Conservation (phyloP, 2,329 filamentous ascomycete genomes). For the Phoma sp. region DNA sequence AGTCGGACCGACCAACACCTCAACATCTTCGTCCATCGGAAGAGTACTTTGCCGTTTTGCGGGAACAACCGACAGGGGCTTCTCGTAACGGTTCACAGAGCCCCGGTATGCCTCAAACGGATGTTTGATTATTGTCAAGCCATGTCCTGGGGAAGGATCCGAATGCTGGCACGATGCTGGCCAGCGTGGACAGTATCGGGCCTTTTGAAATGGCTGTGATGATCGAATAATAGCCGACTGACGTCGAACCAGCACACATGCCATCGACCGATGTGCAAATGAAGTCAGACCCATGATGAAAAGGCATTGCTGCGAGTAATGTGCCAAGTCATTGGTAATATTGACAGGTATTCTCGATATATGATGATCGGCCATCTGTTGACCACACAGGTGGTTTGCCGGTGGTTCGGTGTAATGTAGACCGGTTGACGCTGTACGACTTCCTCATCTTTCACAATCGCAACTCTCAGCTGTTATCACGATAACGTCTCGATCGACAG, state of each 20-base stretch:
- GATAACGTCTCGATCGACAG: not conserved
- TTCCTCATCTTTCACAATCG: not conserved
- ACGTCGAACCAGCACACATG: not conserved
- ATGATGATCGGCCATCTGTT: slow-evolving; percentile 2
- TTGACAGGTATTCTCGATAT: not conserved
- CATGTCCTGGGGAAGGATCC: slow-evolving; percentile 4
- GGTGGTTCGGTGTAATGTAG: slow-evolving; percentile 1
- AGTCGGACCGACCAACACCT: slow-evolving; percentile 14
- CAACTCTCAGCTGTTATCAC: not conserved
- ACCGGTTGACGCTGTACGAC: not conserved
- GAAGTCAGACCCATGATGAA: not conserved
- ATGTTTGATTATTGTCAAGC: not conserved
- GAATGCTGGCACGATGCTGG: not conserved
- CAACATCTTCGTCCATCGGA: slow-evolving; percentile 14
- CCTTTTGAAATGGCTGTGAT: slow-evolving; percentile 2
- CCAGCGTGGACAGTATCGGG: slow-evolving; percentile 5
- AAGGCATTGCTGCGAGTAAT: slow-evolving; percentile 1
- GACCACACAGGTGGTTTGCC: not conserved
- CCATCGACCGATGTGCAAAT: not conserved
- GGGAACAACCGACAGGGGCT: slow-evolving; percentile 11
- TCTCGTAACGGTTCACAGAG: not conserved
- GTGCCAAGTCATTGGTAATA: not conserved
- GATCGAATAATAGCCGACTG: slow-evolving; percentile 5
- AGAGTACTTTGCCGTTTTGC: slow-evolving; percentile 1
- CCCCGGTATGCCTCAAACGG: not conserved